A percentile compares a stretch with the other conserved stretches of the same genome.
These are phyloP conservation scores for Pseudogymnoascus sp. DNA, from an alignment of 2,329 filamentous ascomycete species.

Conservation along the genomic window DNA sequence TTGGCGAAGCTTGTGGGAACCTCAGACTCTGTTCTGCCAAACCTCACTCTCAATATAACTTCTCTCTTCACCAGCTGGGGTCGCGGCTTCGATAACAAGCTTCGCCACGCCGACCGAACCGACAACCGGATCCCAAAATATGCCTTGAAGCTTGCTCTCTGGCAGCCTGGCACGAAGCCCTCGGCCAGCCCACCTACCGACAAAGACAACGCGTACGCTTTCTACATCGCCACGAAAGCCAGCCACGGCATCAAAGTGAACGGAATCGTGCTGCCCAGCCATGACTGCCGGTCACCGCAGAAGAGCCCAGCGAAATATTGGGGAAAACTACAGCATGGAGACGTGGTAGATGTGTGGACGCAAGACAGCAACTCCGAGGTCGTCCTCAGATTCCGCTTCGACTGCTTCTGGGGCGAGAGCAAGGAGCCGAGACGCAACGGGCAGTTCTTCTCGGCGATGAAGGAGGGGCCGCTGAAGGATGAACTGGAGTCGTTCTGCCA, in stretches of 20 bases:
- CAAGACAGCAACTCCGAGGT: conserved; percentile 34
- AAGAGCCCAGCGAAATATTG: conserved; percentile 48
- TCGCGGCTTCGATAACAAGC: conserved; percentile 61
- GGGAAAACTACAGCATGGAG: conserved; percentile 70
- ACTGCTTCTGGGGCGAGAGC: conserved; percentile 28
- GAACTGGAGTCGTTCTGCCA: conserved; percentile 25
- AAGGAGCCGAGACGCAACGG: conserved; percentile 18
- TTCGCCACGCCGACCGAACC: conserved; percentile 53
- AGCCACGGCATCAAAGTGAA: conserved; percentile 73
- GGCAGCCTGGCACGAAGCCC: conserved; percentile 61
- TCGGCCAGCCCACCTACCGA: conserved; percentile 49
- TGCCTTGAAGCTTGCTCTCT: conserved; percentile 72
- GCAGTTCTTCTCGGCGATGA: conserved; percentile 22
- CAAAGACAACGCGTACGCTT: conserved; percentile 36
- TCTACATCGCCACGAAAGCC: conserved; percentile 75
- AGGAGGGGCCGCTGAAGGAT: conserved; percentile 18
- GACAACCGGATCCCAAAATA: conserved; percentile 75
- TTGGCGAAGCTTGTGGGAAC: conserved; percentile 64
- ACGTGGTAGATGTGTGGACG: conserved; percentile 68
- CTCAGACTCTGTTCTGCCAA: conserved; percentile 56
- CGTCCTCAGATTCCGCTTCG: conserved; percentile 25
- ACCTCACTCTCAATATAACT: conserved; percentile 59
- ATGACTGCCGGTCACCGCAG: conserved; percentile 47
- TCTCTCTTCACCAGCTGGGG: conserved; percentile 72
- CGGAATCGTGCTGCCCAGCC: conserved; percentile 54